These are phyloP conservation scores for Xylaria sp. DNA, from an alignment of 2,329 filamentous ascomycete genomes.

Conservation along the genomic window DNA sequence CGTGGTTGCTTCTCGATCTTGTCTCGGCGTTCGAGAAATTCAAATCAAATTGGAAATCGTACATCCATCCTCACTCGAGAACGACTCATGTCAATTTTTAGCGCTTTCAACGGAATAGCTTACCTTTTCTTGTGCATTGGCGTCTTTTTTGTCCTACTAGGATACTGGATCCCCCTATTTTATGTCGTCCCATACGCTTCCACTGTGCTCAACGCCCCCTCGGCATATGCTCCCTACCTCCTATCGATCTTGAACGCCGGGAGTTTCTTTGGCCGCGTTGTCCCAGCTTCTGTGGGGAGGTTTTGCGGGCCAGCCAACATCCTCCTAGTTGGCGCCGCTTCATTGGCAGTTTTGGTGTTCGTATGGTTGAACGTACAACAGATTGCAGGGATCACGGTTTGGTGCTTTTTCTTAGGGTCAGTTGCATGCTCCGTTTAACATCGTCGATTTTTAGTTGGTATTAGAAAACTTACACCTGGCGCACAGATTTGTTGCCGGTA, in stretches of 20 bases:
- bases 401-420: constrained; percentile 28
- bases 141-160: constrained; percentile 21
- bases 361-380: constrained; percentile 6
- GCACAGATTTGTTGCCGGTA: constrained; percentile 21
- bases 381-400: constrained; percentile 17
- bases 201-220: constrained; percentile 3
- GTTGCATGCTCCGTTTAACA: background rate
- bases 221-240: constrained; percentile 14
- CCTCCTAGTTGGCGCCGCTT: constrained; percentile 18
- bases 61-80: background rate
- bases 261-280: constrained; percentile 30
- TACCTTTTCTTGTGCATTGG: constrained; percentile 26
- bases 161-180: constrained; percentile 31
- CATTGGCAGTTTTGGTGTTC: constrained; percentile 14
- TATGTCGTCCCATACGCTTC: constrained; percentile 32
- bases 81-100: background rate
- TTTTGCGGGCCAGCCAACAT: constrained; percentile 22
- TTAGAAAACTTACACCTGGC: background rate
- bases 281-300: constrained; percentile 23
- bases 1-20: background rate
- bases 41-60: background rate
- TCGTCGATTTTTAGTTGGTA: background rate
- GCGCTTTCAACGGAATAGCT: constrained; percentile 7
- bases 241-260: constrained; percentile 26
- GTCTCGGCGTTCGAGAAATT: background rate